Conservation (phyloP, 2,329 filamentous ascomycete species). For the Xylaria sp. region DNA sequence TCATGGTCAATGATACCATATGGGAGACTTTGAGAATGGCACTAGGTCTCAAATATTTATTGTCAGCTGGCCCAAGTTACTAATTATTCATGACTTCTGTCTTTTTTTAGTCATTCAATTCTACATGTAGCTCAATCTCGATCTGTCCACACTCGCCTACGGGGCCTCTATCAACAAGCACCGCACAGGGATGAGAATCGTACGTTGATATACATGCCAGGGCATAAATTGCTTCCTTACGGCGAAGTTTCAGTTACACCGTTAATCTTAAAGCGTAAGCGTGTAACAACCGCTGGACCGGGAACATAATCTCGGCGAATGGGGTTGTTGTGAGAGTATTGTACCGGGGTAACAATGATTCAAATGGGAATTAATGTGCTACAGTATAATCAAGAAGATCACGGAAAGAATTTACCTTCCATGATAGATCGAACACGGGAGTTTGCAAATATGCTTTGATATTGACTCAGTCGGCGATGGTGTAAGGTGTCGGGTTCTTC, state of each 20-base stretch:
- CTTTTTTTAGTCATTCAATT: no score
- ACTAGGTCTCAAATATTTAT: no score
- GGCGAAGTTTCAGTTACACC: constrained; percentile 6
- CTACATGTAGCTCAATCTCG: no score
- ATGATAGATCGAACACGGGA: background rate
- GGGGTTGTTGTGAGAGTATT: background rate
- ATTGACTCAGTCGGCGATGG: background rate
- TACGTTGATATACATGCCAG: background rate
- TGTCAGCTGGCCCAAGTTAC: no score
- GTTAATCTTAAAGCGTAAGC: background rate
- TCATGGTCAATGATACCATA: no score
- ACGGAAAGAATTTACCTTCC: background rate
- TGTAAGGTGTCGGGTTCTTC: background rate
- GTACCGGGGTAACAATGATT: background rate
- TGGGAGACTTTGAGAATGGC: no score
- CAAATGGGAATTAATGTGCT: background rate
- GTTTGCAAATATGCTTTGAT: background rate
- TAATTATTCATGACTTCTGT: no score
- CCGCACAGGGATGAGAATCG: background rate
- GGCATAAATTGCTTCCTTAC: background rate
- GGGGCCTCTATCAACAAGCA: background rate
- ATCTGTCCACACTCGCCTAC: background rate
- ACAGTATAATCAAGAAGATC: background rate
- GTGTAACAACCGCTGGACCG: background rate
- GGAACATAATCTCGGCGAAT: constrained; percentile 12